Evolutionary conservation across 345 rosid genomes (phyloP).

Genomic region (Salix brachista): DNA sequence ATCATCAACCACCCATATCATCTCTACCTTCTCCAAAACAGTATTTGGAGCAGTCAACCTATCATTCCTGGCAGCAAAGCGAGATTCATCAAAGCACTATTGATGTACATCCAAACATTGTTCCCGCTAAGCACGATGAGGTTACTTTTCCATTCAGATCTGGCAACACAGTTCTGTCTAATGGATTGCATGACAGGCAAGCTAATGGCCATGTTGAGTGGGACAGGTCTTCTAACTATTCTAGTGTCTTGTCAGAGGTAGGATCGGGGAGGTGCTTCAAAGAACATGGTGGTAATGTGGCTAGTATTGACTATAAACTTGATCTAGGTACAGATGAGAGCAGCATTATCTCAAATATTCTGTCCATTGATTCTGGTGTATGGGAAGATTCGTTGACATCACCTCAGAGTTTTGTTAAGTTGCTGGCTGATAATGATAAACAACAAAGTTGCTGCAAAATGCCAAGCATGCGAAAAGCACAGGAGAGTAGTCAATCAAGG

Average conservation of each 20-base stretch:
- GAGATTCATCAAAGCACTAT: neutral
- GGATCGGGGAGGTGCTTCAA: constrained; percentile 1
- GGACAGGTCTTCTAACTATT: neutral
- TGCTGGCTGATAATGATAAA: constrained; percentile 14
- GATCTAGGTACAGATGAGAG: constrained; percentile 16
- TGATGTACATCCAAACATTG: neutral
- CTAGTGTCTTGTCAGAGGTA: neutral
- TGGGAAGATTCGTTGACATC: constrained; percentile 24
- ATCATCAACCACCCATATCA: constrained; percentile 13
- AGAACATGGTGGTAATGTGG: neutral
- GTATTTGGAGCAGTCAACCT: neutral
- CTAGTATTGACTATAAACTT: constrained; percentile 4
- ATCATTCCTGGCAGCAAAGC: constrained; percentile 9
- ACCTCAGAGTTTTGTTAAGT: constrained; percentile 17
- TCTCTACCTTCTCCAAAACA: constrained; percentile 7
- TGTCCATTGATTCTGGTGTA: constrained; percentile 18
- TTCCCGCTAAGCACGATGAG: neutral
- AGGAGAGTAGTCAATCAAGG: constrained; percentile 18
- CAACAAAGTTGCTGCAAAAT: constrained; percentile 4
- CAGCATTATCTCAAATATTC: constrained; percentile 26
- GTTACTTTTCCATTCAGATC: neutral
- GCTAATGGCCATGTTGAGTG: neutral
- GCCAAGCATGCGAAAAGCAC: constrained; percentile 17
- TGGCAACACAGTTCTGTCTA: neutral
- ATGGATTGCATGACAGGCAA: constrained; percentile 6